Conservation (phyloP, 2,329 filamentous ascomycete genomes). For the Corinectria fuckeliana region DNA sequence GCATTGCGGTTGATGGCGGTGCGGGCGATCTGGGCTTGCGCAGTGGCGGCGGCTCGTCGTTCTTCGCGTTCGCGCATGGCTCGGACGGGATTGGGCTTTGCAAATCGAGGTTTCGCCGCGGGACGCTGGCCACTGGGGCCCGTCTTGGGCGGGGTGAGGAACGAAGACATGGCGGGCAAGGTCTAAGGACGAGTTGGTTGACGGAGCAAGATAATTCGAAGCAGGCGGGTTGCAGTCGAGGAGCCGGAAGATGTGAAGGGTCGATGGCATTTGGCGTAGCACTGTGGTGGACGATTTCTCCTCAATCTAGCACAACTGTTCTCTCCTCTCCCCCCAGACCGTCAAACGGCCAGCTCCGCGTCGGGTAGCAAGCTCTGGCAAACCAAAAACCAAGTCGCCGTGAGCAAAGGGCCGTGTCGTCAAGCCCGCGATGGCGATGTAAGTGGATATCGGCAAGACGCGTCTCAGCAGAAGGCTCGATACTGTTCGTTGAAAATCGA, state of each 20-base stretch:
- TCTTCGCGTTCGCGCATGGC: slow-evolving; percentile 60
- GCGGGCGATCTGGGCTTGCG: slow-evolving; percentile 36
- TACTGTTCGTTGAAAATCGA: slow-evolving; percentile 35
- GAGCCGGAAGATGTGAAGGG: neutral
- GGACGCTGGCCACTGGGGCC: slow-evolving; percentile 34
- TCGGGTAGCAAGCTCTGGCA: neutral
- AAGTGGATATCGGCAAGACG: slow-evolving; percentile 13
- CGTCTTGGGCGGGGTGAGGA: slow-evolving; percentile 51
- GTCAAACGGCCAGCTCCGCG: slow-evolving; percentile 17
- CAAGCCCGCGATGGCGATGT: slow-evolving; percentile 2
- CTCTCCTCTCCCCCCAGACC: slow-evolving; percentile 24
- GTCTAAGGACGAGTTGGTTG: neutral
- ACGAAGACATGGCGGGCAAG: slow-evolving; percentile 52
- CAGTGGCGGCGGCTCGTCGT: slow-evolving; percentile 47
- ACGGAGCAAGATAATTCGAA: neutral
- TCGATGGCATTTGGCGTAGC: neutral
- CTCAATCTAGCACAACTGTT: neutral
- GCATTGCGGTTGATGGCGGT: slow-evolving; percentile 41
- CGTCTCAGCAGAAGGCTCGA: slow-evolving; percentile 19
- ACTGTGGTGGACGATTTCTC: neutral
- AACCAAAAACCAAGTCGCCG: neutral
- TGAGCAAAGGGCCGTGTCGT: neutral
- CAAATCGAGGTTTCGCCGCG: slow-evolving; percentile 49
- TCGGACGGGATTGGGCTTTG: slow-evolving; percentile 55
- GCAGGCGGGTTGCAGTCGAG: too few relatives aligned